Evolutionary conservation across 1,284 basidiomycete genomes (phyloP).

Genomic region (Rhodofomes roseus): DNA sequence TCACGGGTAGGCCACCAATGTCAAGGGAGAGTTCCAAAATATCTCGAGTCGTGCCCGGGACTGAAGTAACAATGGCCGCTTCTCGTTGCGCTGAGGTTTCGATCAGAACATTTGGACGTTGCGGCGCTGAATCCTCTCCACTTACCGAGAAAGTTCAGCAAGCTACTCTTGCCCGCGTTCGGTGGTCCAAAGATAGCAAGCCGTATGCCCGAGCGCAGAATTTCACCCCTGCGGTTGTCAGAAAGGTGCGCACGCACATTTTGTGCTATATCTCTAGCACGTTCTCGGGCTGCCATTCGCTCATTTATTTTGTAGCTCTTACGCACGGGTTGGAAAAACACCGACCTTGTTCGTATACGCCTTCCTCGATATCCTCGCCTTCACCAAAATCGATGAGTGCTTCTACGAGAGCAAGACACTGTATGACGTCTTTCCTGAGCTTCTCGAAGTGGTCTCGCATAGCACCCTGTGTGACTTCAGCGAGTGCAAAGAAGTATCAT

Average conservation of each 20-base stretch:
- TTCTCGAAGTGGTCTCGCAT: slow-evolving; percentile 56
- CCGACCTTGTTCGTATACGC: slow-evolving; percentile 61
- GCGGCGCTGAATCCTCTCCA: not conserved
- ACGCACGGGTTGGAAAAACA: not conserved
- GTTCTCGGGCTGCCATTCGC: slow-evolving; percentile 41
- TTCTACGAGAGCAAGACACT: slow-evolving; percentile 74
- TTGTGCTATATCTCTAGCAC: slow-evolving; percentile 42
- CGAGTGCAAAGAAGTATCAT: too few species aligned
- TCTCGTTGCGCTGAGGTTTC: slow-evolving; percentile 64
- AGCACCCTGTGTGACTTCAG: slow-evolving; percentile 44
- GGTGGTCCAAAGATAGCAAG: slow-evolving; percentile 88
- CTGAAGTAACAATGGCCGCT: slow-evolving; percentile 83
- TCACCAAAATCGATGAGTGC: slow-evolving; percentile 91
- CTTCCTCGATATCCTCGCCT: slow-evolving; percentile 82
- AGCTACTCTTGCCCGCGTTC: slow-evolving; percentile 85
- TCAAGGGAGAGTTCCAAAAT: slow-evolving; percentile 81
- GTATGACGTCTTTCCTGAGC: slow-evolving; percentile 62
- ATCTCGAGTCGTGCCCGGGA: slow-evolving; percentile 87
- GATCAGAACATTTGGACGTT: not conserved
- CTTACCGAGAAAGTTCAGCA: slow-evolving; percentile 81
- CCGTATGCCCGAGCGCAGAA: slow-evolving; percentile 76
- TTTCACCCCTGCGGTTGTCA: slow-evolving; percentile 75
- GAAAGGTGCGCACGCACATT: slow-evolving; percentile 54
- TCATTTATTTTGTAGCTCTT: not conserved
- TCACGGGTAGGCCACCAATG: slow-evolving; percentile 80